Base-by-base conservation (phyloP, 2,329 filamentous ascomycete genomes). In the Cladosporium sp. region DNA sequence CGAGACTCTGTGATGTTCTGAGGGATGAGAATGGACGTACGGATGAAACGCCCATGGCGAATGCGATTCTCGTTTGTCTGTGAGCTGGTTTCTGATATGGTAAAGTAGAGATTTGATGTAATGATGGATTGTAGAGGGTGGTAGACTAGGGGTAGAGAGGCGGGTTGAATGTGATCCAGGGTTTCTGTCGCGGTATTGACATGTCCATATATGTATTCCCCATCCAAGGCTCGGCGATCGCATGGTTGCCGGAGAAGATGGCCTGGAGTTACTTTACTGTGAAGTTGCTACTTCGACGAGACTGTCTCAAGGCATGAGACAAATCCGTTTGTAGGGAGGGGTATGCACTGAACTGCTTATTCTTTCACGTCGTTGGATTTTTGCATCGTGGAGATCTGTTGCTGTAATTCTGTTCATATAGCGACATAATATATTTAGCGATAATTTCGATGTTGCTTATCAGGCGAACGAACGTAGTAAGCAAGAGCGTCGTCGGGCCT, bases 241-340 rank as follows among this genome's bases (percentile, higher is more conserved):
- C 12, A 19, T 12, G 44, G 45, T 48, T 48, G 45, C 45, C 27
- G 41, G 45, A 48, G 45, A 17, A 36, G 34, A 41, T 27, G 37
- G 37, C 17, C 15, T 38, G 11, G 44, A 12, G 27, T 19, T 4
- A 27, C 22, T 27, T 27, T 27, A 5, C 8, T 27, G 27, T 48
- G 27, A 41, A 48, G 45, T 48, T 48, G 45, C 45, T 48, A n/a
- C 37, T 48, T 48, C 45, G 45, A 48, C 45, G 37, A 48, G 45
- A 48, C 45, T 48, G 45, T 48, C 27, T 48, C 20, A 27, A 9
- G 19, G 17, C 7, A 8, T 48, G 45, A 48, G 39, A 48, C 45
- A 48, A n/a, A 8, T 13, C 29, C 32, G 32, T 47, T 19, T 32
- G 20, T 20, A 47, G 43, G 32, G 20, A 22, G 22, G 19, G 34